A percentile compares a stretch with the other conserved stretches of the same genome.
Evolutionary conservation across 2,329 filamentous ascomycete species (phyloP).

Genomic region (Sphaceloma murrayae): DNA sequence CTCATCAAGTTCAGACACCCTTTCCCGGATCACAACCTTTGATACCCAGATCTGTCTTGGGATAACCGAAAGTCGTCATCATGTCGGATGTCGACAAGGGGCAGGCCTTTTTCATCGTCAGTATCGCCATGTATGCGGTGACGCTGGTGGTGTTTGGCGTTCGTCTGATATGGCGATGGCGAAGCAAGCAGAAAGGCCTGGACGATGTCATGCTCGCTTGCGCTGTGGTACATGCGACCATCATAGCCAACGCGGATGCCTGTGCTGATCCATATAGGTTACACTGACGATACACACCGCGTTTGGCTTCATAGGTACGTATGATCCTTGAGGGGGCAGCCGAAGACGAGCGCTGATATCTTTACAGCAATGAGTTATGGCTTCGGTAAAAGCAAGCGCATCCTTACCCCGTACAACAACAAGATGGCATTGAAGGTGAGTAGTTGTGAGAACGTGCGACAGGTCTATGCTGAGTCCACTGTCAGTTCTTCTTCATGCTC

Average conservation of each 20-base stretch:
- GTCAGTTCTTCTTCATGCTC: slow-evolving; percentile 11
- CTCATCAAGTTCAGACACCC: no score
- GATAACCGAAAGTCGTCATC: no score
- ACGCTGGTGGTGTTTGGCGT: slow-evolving; percentile 5
- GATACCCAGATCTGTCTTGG: no score
- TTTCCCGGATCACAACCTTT: no score
- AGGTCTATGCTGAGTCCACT: no score
- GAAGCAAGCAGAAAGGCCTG: slow-evolving; percentile 10
- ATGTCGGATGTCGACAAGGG: slow-evolving; percentile 15
- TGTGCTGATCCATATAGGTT: slow-evolving; percentile 2
- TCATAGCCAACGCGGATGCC: neutral
- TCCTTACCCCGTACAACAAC: slow-evolving; percentile 1
- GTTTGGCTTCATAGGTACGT: slow-evolving; percentile 1
- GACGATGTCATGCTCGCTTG: slow-evolving; percentile 11
- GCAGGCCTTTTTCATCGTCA: slow-evolving; percentile 10
- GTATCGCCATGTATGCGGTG: slow-evolving; percentile 11
- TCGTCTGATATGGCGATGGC: slow-evolving; percentile 9
- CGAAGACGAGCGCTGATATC: neutral
- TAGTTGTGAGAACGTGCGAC: no score
- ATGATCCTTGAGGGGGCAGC: neutral
- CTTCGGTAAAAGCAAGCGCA: slow-evolving; percentile 8
- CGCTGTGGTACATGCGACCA: neutral
- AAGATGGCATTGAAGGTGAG: slow-evolving; percentile 1
- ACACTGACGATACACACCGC: slow-evolving; percentile 3
- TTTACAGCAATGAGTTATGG: slow-evolving; percentile 8